Evolutionary conservation across 768 basidiomycete species (phyloP), one percentile per base, ranked within the genome.

Genomic region (Tulasnella sp.): DNA sequence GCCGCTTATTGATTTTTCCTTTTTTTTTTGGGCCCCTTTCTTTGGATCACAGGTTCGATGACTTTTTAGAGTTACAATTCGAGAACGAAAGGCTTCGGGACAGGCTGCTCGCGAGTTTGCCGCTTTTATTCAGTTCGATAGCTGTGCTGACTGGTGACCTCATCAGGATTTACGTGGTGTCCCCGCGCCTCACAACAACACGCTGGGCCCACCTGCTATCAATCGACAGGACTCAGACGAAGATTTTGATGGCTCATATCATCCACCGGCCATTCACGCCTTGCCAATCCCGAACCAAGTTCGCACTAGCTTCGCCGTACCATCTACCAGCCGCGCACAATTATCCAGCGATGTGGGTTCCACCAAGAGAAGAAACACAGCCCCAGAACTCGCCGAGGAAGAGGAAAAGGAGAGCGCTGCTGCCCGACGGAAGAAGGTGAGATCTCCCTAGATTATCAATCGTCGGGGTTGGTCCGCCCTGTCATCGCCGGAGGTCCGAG

Each of bases 51-150:
- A 62, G 62, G 61, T 34, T 75, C 50, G 74, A 75, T 60, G 68
- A 71, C 21, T 77, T 74, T 63, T 66, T 96, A 34, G 92, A 94
- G 66, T 78, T 94, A 51, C 92, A 91, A 70, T 74, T 84, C 58
- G 90, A 93, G 72, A 92, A 96, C 69, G 85, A 89, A 69, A 78
- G 82, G 12, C 70, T 96, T 43, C 77, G 85, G 63, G 78, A 79
- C 60, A 81, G 82, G 57, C 64, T 71, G 49, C 24, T 63, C 27
- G 62, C 50, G 12, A 21, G 62, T 34, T 31, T 52, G 8, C 50
- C 11, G 4, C 24, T 19, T 31, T 7, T 21, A 27, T 34, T n/a
- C 5, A 5, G 50, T 52, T 31, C 29, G 50, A 8, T 34, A 4
- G 8, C 34, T 24, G n/a, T 62, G 60, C 31, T 60, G 61, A 30